Evolutionary conservation across 176 grass and related monocot species (phyloP).

Genomic region (Puya raimondii): DNA sequence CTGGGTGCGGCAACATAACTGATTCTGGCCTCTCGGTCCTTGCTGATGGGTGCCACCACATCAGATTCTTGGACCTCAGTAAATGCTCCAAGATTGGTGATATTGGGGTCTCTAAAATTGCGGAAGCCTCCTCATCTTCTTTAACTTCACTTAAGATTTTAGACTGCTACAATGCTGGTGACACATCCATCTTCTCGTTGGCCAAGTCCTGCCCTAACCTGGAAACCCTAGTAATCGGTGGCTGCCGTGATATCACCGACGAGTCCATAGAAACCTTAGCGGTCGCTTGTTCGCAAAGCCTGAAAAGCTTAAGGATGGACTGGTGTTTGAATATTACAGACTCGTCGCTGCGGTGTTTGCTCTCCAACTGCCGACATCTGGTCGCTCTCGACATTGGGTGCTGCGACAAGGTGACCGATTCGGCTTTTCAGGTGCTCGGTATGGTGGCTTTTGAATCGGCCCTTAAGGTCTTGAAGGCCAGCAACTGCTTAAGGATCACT

Average conservation of each 20-base stretch:
- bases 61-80: slow-evolving; percentile 66
- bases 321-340: slow-evolving; percentile 73
- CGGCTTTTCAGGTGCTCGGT: slow-evolving; percentile 34
- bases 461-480: slow-evolving; percentile 53
- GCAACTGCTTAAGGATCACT: slow-evolving; percentile 37
- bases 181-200: slow-evolving; percentile 52
- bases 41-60: slow-evolving; percentile 50
- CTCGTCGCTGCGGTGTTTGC: slow-evolving; percentile 34
- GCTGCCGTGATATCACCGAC: slow-evolving; percentile 56
- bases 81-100: slow-evolving; percentile 80
- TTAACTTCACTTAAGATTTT: slow-evolving; percentile 59
- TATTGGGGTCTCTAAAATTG: slow-evolving; percentile 52
- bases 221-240: slow-evolving; percentile 57
- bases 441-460: slow-evolving; percentile 25
- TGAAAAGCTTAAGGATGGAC: slow-evolving; percentile 51
- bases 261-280: slow-evolving; percentile 46
- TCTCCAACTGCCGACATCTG: slow-evolving; percentile 58
- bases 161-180: slow-evolving; percentile 57
- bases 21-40: slow-evolving; percentile 54
- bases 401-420: slow-evolving; percentile 57
- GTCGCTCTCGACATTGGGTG: slow-evolving; percentile 66
- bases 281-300: slow-evolving; percentile 39
- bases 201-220: slow-evolving; percentile 60
- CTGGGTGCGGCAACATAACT: slow-evolving; percentile 52
- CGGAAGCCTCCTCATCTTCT: slow-evolving; percentile 42